Percentiles rank a stretch among this genome's conserved stretches.
Evolutionary conservation across 139 green algal species (phyloP).

Genomic region (Chloropicon primus): DNA sequence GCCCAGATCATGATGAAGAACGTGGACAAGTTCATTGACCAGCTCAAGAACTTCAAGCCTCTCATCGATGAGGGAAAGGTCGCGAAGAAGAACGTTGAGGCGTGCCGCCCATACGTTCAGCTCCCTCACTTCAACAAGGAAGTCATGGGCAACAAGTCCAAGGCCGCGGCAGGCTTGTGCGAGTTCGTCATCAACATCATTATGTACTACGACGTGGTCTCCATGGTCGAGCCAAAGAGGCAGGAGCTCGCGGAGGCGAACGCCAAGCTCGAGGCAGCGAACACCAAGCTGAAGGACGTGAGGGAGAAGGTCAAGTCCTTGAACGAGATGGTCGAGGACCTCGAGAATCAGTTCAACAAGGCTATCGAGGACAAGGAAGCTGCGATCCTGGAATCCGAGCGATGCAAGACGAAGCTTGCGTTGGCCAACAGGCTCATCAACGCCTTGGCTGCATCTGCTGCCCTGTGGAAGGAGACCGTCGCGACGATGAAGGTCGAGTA

Average conservation of each 20-base stretch:
- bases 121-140: conserved; percentile 74
- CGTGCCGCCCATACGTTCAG: conserved; percentile 54
- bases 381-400: conserved; percentile 55
- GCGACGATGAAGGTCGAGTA: conserved; percentile 57
- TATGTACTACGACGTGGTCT: conserved; percentile 75
- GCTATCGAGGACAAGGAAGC: conserved; percentile 66
- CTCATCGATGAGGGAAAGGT: conserved; percentile 65
- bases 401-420: conserved; percentile 61
- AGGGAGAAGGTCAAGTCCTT: conserved; percentile 54
- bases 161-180: conserved; percentile 70
- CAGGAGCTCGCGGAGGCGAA: conserved; percentile 71
- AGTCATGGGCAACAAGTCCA: conserved; percentile 69
- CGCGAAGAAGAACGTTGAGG: conserved; percentile 58
- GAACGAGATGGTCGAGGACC: conserved; percentile 54
- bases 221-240: conserved; percentile 61
- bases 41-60: conserved; percentile 70
- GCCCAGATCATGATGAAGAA: conserved; percentile 79
- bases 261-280: conserved; percentile 58
- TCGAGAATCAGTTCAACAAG: conserved; percentile 61
- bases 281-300: conserved; percentile 39
- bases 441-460: conserved; percentile 56
- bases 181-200: conserved; percentile 84
- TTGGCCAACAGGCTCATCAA: conserved; percentile 76
- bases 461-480: conserved; percentile 62
- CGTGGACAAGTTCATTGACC: conserved; percentile 73